phyloP scores from a whole-genome alignment of 352 stramenopile species.

The Pythium aristosporum region DNA sequence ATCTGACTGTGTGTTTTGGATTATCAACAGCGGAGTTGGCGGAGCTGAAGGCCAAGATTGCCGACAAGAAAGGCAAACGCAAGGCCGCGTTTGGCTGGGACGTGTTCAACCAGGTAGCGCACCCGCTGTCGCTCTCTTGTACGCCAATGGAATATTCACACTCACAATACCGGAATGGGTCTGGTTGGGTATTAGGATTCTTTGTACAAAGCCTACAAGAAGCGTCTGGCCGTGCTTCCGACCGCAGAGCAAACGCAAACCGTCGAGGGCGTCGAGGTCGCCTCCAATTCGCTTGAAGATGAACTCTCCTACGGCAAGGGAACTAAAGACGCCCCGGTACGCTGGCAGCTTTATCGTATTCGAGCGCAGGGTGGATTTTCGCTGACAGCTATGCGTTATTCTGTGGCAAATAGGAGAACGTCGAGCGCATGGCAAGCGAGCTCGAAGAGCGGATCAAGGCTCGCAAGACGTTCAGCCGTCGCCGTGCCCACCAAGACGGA shows the following conservation, averaged over 20 bases:
- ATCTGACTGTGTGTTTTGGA: neutral
- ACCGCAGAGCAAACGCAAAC: constrained; percentile 29
- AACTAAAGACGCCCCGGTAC: constrained; percentile 50
- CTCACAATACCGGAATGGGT: neutral
- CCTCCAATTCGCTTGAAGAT: constrained; percentile 37
- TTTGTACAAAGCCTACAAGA: constrained; percentile 86
- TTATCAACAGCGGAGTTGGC: constrained; percentile 44
- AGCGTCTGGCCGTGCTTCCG: constrained; percentile 61
- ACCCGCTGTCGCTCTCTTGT: neutral
- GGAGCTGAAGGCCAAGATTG: constrained; percentile 59
- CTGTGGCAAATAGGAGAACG: constrained; percentile 37
- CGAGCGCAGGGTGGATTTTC: neutral
- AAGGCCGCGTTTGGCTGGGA: constrained; percentile 84
- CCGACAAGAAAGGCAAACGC: constrained; percentile 71
- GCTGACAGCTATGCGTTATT: neutral
- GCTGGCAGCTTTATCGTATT: neutral
- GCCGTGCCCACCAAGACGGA: constrained; percentile 77
- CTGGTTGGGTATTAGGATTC: constrained; percentile 42
- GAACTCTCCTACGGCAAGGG: constrained; percentile 68
- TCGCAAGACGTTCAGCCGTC: constrained; percentile 75
- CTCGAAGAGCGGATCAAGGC: constrained; percentile 69
- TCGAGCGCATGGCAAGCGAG: constrained; percentile 76
- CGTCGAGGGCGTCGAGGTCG: constrained; percentile 7
- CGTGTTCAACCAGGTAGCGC: constrained; percentile 65
- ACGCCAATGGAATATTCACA: neutral